phyloP scores from a whole-genome alignment of 192 early-diverging fungal genomes.

The Coemansia sp. region DNA sequence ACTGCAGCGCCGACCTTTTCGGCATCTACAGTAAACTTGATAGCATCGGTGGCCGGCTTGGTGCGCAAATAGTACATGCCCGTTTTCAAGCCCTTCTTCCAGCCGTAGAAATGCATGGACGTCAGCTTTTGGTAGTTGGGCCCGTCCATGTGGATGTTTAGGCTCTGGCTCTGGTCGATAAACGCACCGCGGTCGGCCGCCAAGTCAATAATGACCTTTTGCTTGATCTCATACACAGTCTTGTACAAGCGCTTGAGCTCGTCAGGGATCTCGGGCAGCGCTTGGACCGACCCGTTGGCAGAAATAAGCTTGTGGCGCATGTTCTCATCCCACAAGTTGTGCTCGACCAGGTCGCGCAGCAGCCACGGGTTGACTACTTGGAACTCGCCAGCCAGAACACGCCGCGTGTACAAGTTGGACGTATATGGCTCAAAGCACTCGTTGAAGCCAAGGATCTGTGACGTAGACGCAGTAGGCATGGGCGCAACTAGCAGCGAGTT shows the following conservation, averaged over 20 bases:
- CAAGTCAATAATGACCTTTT: slow-evolving; percentile 91
- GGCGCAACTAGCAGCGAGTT: slow-evolving; percentile 95
- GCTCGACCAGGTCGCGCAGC: slow-evolving; percentile 91
- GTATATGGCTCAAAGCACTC: slow-evolving; percentile 95
- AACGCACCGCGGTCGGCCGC: slow-evolving; percentile 95
- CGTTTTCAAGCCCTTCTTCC: slow-evolving; percentile 97
- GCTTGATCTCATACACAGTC: slow-evolving; percentile 95
- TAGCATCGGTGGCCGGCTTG: slow-evolving; percentile 91
- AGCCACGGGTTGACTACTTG: slow-evolving; percentile 97
- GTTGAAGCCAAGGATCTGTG: slow-evolving; percentile 98
- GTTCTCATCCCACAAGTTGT: slow-evolving; percentile 87
- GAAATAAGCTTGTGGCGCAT: slow-evolving; percentile 95
- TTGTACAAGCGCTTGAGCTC: slow-evolving; percentile 93
- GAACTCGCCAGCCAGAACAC: slow-evolving; percentile 96
- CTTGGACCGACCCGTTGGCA: slow-evolving; percentile 85
- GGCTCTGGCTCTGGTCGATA: slow-evolving; percentile 94
- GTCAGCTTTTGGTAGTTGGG: slow-evolving; percentile 93
- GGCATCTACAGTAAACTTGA: slow-evolving; percentile 97
- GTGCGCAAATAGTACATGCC: slow-evolving; percentile 99
- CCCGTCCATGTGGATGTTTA: slow-evolving; percentile 95
- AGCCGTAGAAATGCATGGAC: slow-evolving; percentile 97
- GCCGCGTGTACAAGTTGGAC: slow-evolving; percentile 94
- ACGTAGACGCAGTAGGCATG: slow-evolving; percentile 97
- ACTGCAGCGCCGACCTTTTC: slow-evolving; percentile 51
- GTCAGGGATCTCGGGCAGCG: slow-evolving; percentile 73